These are phyloP conservation scores for Friedmanniomyces simplex DNA, from an alignment of 495 filamentous ascomycete species.

Conservation along the genomic window DNA sequence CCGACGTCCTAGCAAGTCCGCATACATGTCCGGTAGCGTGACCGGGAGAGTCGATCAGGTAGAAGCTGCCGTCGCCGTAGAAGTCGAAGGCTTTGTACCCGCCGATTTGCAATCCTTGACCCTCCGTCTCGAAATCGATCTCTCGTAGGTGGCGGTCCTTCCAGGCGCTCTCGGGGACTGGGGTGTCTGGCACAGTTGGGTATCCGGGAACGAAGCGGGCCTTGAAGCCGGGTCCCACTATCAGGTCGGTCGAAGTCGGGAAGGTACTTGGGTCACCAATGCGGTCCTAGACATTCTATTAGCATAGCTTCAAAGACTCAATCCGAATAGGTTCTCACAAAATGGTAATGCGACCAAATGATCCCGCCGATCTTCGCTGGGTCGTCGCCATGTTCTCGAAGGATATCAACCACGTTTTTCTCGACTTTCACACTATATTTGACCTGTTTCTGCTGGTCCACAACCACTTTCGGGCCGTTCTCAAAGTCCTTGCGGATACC, in stretches of 20 bases:
- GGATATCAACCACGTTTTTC: conserved; percentile 41
- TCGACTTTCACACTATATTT: conserved; percentile 32
- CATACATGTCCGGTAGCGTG: conserved; percentile 49
- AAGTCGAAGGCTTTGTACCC: conserved; percentile 30
- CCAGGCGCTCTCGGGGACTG: conserved; percentile 21
- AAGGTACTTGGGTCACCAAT: conserved; percentile 46
- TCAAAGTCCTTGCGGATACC: conserved; percentile 44
- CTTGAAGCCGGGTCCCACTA: conserved; percentile 48
- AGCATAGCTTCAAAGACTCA: not conserved
- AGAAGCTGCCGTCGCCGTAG: conserved; percentile 50
- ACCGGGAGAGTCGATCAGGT: conserved; percentile 47
- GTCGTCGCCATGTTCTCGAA: conserved; percentile 38
- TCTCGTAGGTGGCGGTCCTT: conserved; percentile 25
- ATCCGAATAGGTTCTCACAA: not conserved
- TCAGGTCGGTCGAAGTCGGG: conserved; percentile 37
- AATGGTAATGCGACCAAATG: conserved; percentile 36
- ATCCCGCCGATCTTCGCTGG: conserved; percentile 43
- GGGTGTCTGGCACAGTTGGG: conserved; percentile 35
- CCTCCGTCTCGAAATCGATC: conserved; percentile 22
- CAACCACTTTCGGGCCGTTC: conserved; percentile 34
- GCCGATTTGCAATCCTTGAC: conserved; percentile 23
- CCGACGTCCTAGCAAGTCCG: conserved; percentile 44
- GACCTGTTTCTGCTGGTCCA: conserved; percentile 18
- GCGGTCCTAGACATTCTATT: conserved; percentile 41
- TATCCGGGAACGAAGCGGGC: conserved; percentile 39